Conservation (phyloP, 345 rosid species). For the Adansonia digitata region DNA sequence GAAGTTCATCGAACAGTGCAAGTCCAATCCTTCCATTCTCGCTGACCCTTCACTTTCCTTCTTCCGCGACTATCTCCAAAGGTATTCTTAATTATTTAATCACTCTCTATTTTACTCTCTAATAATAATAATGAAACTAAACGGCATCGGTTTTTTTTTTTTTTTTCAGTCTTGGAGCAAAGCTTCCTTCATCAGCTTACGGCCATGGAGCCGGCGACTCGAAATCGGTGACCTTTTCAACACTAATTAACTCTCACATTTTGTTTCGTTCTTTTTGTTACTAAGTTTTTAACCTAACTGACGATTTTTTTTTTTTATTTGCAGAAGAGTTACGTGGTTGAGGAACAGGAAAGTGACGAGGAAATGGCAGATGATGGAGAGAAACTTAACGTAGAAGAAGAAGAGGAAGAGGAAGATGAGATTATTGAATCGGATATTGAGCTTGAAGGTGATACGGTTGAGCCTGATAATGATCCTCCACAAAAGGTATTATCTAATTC, state of each 20-base stretch:
- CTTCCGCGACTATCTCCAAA: constrained; percentile 89
- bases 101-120: neutral
- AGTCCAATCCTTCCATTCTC: constrained; percentile 77
- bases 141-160: too few relatives aligned
- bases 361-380: constrained; percentile 46
- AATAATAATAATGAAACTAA: neutral
- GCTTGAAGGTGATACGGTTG: constrained; percentile 80
- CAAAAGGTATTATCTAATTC: constrained; percentile 58
- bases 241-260: neutral
- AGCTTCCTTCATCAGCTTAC: neutral
- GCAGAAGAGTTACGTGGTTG: constrained; percentile 56
- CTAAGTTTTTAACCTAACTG: neutral
- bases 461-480: constrained; percentile 89
- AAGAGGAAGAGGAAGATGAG: constrained; percentile 70
- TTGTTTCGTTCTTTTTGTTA: neutral
- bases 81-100: constrained; percentile 30
- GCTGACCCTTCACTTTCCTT: constrained; percentile 73
- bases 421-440: constrained; percentile 83
- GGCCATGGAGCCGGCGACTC: neutral
- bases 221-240: neutral
- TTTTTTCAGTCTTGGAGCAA: neutral
- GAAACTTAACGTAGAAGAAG: constrained; percentile 47
- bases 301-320: constrained; percentile 11
- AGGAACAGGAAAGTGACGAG: constrained; percentile 74
- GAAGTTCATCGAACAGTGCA: constrained; percentile 66